Evolutionary conservation across 176 grass and related monocot species (phyloP).

Genomic region (Carex scoparia): DNA sequence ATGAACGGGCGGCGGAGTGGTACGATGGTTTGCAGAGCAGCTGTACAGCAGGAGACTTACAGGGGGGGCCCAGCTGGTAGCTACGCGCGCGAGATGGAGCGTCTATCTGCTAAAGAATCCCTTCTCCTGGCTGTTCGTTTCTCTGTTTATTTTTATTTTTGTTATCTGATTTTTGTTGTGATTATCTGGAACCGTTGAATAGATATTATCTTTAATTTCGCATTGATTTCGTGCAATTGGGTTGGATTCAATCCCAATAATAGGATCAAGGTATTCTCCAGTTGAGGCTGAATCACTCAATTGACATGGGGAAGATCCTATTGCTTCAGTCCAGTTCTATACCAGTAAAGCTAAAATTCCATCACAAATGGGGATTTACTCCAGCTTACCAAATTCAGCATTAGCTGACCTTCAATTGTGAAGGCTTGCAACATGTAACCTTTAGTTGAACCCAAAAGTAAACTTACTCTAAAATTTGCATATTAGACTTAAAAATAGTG

Average conservation of each 20-base stretch:
- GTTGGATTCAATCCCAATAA: neutral
- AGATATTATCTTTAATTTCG: neutral
- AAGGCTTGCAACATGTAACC: neutral
- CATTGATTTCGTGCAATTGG: neutral
- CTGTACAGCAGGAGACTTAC: conserved; percentile 54
- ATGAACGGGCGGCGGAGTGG: conserved; percentile 33
- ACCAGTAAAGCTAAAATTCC: neutral
- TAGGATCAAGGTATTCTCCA: neutral
- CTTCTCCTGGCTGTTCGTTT: conserved; percentile 79
- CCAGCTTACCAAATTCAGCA: neutral
- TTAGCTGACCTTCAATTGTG: neutral
- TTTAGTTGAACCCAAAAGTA: neutral
- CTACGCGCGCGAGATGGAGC: conserved; percentile 98
- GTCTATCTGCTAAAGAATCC: conserved; percentile 89
- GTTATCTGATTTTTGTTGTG: neutral
- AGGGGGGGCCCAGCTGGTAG: conserved; percentile 58
- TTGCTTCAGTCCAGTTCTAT: neutral
- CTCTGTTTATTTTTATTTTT: neutral
- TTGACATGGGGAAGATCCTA: neutral
- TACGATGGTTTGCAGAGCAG: conserved; percentile 31
- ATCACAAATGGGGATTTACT: neutral
- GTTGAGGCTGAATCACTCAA: neutral
- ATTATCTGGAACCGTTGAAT: neutral
- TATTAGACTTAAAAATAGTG: neutral
- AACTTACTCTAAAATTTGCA: neutral